Evolutionary conservation across 108 stramenopile species (phyloP).

Genomic region (Skeletonema potamos): DNA sequence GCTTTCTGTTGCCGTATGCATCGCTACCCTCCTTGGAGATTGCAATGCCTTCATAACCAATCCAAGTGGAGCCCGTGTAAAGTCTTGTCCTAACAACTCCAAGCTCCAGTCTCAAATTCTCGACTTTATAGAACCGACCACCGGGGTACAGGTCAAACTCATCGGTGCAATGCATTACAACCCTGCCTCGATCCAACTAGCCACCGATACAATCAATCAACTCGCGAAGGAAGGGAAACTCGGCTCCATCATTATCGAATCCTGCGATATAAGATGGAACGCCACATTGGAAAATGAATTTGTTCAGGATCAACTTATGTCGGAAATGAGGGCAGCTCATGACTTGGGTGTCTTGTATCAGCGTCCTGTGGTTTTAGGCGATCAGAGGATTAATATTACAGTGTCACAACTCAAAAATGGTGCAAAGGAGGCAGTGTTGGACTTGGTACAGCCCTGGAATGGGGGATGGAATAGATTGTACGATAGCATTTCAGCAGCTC

Average conservation of each 20-base stretch:
- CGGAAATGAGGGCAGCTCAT: constrained; percentile 66
- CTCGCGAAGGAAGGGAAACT: constrained; percentile 40
- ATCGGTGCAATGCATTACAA: constrained; percentile 70
- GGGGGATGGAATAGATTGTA: constrained; percentile 53
- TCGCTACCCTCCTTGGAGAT: not conserved
- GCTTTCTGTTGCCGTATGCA: not conserved
- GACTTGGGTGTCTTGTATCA: constrained; percentile 49
- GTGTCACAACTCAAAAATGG: constrained; percentile 38
- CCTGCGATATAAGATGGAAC: constrained; percentile 69
- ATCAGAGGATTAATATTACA: constrained; percentile 68
- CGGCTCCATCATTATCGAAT: constrained; percentile 62
- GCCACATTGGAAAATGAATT: constrained; percentile 49
- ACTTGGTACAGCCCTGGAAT: constrained; percentile 36
- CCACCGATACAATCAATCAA: constrained; percentile 38
- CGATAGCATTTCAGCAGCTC: constrained; percentile 26
- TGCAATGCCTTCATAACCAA: not conserved
- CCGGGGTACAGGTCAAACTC: constrained; percentile 51
- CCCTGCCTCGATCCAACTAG: constrained; percentile 58
- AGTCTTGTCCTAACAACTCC: not conserved
- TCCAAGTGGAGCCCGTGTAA: not conserved
- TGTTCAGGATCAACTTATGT: constrained; percentile 37
- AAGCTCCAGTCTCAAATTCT: constrained; percentile 46
- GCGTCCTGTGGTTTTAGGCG: constrained; percentile 63
- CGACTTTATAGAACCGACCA: constrained; percentile 59
- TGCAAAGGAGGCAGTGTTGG: constrained; percentile 47